Base-by-base conservation (phyloP, 805 yeast species). In the Kluyveromyces lactis region DNA sequence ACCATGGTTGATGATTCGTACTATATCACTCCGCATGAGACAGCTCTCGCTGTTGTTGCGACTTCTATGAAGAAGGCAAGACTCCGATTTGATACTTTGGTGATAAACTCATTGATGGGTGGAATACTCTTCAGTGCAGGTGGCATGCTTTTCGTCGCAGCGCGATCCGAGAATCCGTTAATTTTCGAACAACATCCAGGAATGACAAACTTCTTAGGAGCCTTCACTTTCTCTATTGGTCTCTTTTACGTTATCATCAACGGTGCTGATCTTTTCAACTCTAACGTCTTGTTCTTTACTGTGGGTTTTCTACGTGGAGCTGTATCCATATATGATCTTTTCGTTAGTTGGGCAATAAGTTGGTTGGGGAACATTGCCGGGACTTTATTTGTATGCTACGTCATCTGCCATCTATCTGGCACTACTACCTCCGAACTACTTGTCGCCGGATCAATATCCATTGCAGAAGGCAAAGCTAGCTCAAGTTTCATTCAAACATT, bases 1-100 rank as follows among this genome's bases (percentile, higher is more conserved):
- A 9, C n/a, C 15, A 63, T 64, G 65, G 60, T 57, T 10, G 69
- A 63, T 50, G 81, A 76, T 48, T 64, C 73, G 2, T 63, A 68
- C 48, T 84, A 81, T 51, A 69, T 81, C 36, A 76, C 86, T 3
- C 84, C 90, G 5, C 79, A 83, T 60, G 94, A 84, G 51, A 79
- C 90, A 2, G 92, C 92, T 0, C 59, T 84, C 37, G 92, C 94
- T 0, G 81, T 82, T 30, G 90, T 83, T 15, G 94, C 94, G 7
- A 84, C 92, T 0, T 69, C 86, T 2, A 83, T 83, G 92, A 84
- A 84, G 58, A 84, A 84, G 52, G 73, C 89, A 3, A 68, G 94
- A 57, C 68, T 81, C 21, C 69, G 76, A 46, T 48, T 77, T 4
- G 80, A 78, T 42, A 69, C 79, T 1, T 55, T 84, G n/a, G 47